Evolutionary conservation across 306 rosid species (phyloP), one percentile per base, ranked within the genome.

Genomic region (Purshia tridentata): DNA sequence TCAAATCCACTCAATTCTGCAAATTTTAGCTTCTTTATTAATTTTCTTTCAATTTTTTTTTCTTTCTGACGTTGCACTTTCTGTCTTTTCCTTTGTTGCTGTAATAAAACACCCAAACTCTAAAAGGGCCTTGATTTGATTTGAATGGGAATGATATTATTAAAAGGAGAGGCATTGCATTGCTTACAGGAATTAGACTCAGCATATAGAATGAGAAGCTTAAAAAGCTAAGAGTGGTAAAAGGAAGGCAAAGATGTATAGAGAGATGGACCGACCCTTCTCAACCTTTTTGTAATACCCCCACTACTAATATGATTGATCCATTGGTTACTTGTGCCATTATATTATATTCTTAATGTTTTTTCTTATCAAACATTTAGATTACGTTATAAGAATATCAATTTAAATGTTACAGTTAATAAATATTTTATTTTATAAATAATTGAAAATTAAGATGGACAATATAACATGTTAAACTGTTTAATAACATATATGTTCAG

Each of bases 51-150:
- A n/a, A n/a, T 23, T 16, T 8, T 9, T 51, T 42, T 58, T 41
- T 8, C 41, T 52, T 65, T 69, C 49, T 79, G 76, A 79, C 60
- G 52, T 65, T 79, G 71, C 81, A 81, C 88, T 86, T 88, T 86
- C 76, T 82, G 84, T 76, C 86, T 65, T 81, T 78, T 70, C 71
- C 70, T 85, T 71, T 76, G 79, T 62, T 74, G 59, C 67, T 78
- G 86, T 79, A 71, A 84, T 81, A 84, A 81, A 89, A 89, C 88
- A 89, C 88, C 95, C 89, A 89, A 91, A 85, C 78, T 76, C 78
- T 69, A 78, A 84, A 84, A 81, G 83, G 73, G 73, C 44, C 80
- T 58, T 69, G 84, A 76, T 65, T 73, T 81, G 78, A 77, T 72
- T 78, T 49, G 58, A 79, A 67, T 81, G 72, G 76, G 76, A 80